Conservation (phyloP, 192 early-diverging fungal species). For the Coemansia sp. region DNA sequence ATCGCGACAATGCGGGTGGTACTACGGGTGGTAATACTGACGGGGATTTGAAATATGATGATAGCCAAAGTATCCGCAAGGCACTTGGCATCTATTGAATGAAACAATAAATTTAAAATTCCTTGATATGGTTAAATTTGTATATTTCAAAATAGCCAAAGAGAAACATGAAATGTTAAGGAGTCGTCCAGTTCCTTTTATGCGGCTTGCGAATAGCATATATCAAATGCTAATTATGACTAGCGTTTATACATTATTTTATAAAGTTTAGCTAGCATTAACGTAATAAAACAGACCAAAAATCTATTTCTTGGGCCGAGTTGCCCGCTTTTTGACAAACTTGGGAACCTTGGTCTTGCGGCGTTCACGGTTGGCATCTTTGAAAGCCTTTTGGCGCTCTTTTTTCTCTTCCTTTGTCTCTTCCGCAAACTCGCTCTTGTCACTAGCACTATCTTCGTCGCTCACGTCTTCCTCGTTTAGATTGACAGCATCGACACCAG, state of each 20-base stretch:
- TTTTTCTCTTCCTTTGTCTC: conserved; percentile 90
- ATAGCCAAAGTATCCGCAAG: not conserved
- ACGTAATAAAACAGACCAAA: not conserved
- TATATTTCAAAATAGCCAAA: no score
- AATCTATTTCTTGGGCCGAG: conserved; percentile 9
- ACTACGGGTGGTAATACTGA: not conserved
- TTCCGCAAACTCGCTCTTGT: conserved; percentile 63
- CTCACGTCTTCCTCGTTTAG: conserved; percentile 6
- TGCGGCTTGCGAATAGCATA: no score
- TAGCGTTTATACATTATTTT: no score
- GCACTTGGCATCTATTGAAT: not conserved
- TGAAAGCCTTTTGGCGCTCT: conserved; percentile 80
- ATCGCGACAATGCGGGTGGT: not conserved
- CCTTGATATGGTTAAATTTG: no score
- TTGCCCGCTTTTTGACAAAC: conserved; percentile 84
- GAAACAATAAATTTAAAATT: no score
- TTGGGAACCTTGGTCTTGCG: conserved; percentile 95
- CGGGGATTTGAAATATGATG: not conserved
- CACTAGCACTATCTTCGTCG: conserved; percentile 45
- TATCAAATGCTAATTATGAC: no score
- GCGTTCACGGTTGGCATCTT: conserved; percentile 89
- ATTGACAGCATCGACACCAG: conserved; percentile 6
- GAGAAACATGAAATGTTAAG: no score
- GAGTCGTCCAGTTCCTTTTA: no score
- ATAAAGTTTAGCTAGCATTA: not conserved